These are phyloP conservation scores for Afroboletus lepidellus DNA, from an alignment of 1,284 basidiomycete genomes.

Conservation along the genomic window DNA sequence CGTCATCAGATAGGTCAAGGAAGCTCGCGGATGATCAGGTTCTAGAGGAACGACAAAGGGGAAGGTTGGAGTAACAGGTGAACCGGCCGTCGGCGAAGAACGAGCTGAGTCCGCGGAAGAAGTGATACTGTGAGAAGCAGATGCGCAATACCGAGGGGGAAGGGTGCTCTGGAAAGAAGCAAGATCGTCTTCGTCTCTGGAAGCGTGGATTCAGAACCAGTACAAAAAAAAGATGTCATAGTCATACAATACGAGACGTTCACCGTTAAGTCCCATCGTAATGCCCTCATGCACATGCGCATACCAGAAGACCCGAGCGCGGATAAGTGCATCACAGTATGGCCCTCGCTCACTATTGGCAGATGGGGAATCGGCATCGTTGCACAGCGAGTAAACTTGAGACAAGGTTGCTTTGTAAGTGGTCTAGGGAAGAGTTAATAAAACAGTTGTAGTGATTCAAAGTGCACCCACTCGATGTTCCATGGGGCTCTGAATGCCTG, in stretches of 20 bases:
- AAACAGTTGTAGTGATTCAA: neutral
- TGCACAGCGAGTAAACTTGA: slow-evolving; percentile 73
- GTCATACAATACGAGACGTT: slow-evolving; percentile 70
- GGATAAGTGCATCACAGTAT: slow-evolving; percentile 60
- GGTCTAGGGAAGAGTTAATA: slow-evolving; percentile 30
- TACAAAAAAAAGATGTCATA: neutral
- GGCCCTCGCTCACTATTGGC: slow-evolving; percentile 51
- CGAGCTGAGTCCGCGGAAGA: slow-evolving; percentile 24
- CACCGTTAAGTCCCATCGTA: slow-evolving; percentile 74
- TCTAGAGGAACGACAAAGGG: slow-evolving; percentile 34
- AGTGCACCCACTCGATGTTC: slow-evolving; percentile 46
- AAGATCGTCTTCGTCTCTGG: slow-evolving; percentile 32
- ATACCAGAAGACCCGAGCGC: slow-evolving; percentile 84
- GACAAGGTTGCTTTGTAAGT: slow-evolving; percentile 64
- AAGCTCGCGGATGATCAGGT: slow-evolving; percentile 34
- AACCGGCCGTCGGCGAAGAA: slow-evolving; percentile 24
- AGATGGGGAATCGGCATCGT: slow-evolving; percentile 43
- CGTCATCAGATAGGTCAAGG: slow-evolving; percentile 26
- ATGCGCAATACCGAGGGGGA: slow-evolving; percentile 39
- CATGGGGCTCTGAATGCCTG: slow-evolving; percentile 48
- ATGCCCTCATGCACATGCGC: slow-evolving; percentile 81
- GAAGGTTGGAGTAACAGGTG: slow-evolving; percentile 35
- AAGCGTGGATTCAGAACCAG: slow-evolving; percentile 9
- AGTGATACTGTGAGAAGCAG: slow-evolving; percentile 28
- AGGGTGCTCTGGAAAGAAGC: slow-evolving; percentile 62